Evolutionary conservation across 2,329 filamentous ascomycete genomes (phyloP).

Genomic region (Neonectria sp.): DNA sequence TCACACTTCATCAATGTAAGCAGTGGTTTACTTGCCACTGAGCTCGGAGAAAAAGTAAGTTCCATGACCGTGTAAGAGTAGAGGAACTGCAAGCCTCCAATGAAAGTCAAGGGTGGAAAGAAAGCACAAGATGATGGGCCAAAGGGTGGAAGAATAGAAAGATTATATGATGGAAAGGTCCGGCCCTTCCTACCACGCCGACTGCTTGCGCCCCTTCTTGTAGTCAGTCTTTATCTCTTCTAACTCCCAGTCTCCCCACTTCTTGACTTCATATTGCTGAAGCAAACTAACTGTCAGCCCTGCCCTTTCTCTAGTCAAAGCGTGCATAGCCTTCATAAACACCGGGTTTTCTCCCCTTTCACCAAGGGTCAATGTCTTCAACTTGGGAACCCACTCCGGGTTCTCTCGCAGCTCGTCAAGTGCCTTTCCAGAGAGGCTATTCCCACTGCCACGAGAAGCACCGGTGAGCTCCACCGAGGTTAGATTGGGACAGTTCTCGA

Average conservation of each 20-base stretch:
- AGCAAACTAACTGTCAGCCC: slow-evolving; percentile 18
- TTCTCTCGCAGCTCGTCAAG: slow-evolving; percentile 26
- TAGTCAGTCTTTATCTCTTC: fast-evolving
- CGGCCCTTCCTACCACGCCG: not conserved
- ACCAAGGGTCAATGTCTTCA: slow-evolving; percentile 17
- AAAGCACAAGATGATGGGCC: not conserved
- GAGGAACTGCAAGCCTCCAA: no score
- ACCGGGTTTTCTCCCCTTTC: not conserved
- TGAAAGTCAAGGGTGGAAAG: no score
- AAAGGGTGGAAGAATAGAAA: not conserved
- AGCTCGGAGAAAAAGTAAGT: no score
- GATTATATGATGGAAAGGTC: not conserved
- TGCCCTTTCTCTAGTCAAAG: slow-evolving; percentile 25
- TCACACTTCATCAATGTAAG: no score
- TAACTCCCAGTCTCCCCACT: slow-evolving; percentile 34
- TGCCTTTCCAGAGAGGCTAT: not conserved
- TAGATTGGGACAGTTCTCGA: not conserved
- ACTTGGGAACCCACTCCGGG: slow-evolving; percentile 27
- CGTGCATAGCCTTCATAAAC: slow-evolving; percentile 37
- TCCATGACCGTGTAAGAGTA: no score
- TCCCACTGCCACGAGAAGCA: not conserved
- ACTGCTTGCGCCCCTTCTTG: slow-evolving; percentile 27
- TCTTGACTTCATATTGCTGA: slow-evolving; percentile 5
- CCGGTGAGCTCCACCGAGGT: slow-evolving; percentile 23
- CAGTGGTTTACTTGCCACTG: no score